Base-by-base conservation (phyloP, 768 basidiomycete genomes). In the Lentinula raphanica region DNA sequence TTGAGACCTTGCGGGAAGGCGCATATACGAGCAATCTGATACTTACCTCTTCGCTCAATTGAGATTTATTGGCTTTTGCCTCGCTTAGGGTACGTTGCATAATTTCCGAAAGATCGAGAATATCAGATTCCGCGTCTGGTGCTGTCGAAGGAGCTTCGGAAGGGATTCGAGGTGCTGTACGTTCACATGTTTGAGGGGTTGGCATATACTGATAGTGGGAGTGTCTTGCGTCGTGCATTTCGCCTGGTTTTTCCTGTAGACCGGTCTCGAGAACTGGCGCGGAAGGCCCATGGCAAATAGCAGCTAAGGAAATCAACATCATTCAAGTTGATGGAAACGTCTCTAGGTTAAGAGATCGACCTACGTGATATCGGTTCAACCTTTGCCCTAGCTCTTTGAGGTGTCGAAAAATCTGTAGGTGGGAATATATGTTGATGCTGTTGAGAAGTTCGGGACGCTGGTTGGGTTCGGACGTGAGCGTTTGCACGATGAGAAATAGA, bases 21-120 rank as follows among this genome's bases (percentile, higher is more conserved):
- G 25, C 63, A 38, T 58, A 46, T 58, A 58, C 56, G 60, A 15
- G 56, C 51, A 51, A 59, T 42, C 13, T 25, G 35, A 44, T 45
- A 54, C 66, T 25, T n/a, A 66, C 67, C 58, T 68, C 60, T 58
- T 68, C 65, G 15, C 62, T 61, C 23, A 68, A 61, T 57, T 68
- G 64, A 9, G 60, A 35, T 54, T 68, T 68, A 25, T 64, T 49
- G 13, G 63, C 17, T 28, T 63, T 62, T n/a, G 61, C 59, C 42
- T 68, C 67, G 12, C 60, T 64, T 59, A 68, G 56, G 28, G 60
- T 64, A 21, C 64, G 60, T 38, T 56, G 58, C 62, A 66, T 62
- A 27, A 65, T 44, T 45, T 65, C 61, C 17, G 64, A 63, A 42
- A 66, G 59, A 57, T 64, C 65, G 15, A 61, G 59, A 40, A 63